Evolutionary conservation across 1,284 basidiomycete genomes (phyloP), one percentile per base, ranked within the genome.

Genomic region (Cutaneotrichosporon cavernicola): DNA sequence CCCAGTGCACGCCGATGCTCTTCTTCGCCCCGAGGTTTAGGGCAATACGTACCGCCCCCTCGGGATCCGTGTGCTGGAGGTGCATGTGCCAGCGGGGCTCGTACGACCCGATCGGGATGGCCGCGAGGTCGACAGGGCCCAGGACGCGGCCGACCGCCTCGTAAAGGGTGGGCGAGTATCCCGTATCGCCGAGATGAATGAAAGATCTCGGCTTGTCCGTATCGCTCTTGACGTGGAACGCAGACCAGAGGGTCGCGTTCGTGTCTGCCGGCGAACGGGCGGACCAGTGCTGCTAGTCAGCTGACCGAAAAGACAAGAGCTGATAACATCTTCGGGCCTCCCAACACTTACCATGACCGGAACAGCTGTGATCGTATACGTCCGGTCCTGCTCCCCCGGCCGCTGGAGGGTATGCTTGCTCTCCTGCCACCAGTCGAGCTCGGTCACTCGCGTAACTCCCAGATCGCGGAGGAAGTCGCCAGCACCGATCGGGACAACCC

Each of bases 61-160:
- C 78, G 2, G 81, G 81, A 59, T 81, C 76, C 1, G 77, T 78
- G 67, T 82, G 81, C 61, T 81, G 79, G 5, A 79, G 73, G 49
- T 78, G 73, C 70, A 81, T 73, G 62, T 81, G 80, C 79, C 79
- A 79, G n/a, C 73, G 55, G 0, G 81, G 80, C 61, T 76, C 76
- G 65, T 81, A 83, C 18, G 77, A 79, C 3, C 82, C 82, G 47
- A 83, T 83, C 2, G 82, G 81, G 56, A 83, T 77, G 11, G 81
- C 80, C 0, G 81, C 82, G 2, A 81, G 70, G 60, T 82, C 80
- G 38, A 82, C 75, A 1, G 81, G 79, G 0, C 82, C 82, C 0
- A 82, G 67, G 4, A 82, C 76, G 11, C 80, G 73, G 5, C 82
- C 81, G 47, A 82, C 79, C 8, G 79, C 77, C 30, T 76, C 69